Conservation (phyloP, 495 filamentous ascomycete genomes). For the Choiromyces venosus region DNA sequence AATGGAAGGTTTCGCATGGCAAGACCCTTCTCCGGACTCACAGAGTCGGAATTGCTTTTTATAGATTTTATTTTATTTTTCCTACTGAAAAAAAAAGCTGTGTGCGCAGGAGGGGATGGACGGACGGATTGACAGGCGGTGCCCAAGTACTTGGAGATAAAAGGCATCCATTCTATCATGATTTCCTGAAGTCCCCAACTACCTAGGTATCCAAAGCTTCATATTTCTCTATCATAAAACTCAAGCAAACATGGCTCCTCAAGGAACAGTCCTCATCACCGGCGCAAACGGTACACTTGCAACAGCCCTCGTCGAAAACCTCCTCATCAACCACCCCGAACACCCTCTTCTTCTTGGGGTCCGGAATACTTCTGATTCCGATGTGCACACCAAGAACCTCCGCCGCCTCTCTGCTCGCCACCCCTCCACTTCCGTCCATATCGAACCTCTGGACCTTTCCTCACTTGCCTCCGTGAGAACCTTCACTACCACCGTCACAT, state of each 20-base stretch:
- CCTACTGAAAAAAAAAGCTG: not conserved
- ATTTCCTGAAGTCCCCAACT: not conserved
- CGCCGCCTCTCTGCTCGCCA: not conserved
- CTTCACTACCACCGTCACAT: not conserved
- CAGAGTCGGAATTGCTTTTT: not conserved
- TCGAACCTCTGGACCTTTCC: not conserved
- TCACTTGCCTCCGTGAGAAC: not conserved
- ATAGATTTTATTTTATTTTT: not conserved
- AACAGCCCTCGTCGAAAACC: not conserved
- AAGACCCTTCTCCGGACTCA: not conserved
- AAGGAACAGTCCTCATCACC: conserved; percentile 2
- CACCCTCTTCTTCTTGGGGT: not conserved
- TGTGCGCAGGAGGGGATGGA: not conserved
- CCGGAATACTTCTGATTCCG: not conserved
- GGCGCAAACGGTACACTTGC: not conserved
- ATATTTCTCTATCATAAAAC: not conserved
- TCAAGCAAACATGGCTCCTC: not conserved
- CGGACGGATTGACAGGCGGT: not conserved
- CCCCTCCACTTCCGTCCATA: not conserved
- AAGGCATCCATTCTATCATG: not conserved
- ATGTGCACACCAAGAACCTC: not conserved
- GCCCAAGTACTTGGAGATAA: not conserved
- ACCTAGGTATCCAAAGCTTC: not conserved
- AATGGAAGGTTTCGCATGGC: not conserved
- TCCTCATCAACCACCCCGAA: not conserved